A percentile compares a stretch with the other conserved stretches of the same genome.
These are phyloP conservation scores for Cercospora brassicicola DNA, from an alignment of 2,329 filamentous ascomycete species.

Conservation along the genomic window DNA sequence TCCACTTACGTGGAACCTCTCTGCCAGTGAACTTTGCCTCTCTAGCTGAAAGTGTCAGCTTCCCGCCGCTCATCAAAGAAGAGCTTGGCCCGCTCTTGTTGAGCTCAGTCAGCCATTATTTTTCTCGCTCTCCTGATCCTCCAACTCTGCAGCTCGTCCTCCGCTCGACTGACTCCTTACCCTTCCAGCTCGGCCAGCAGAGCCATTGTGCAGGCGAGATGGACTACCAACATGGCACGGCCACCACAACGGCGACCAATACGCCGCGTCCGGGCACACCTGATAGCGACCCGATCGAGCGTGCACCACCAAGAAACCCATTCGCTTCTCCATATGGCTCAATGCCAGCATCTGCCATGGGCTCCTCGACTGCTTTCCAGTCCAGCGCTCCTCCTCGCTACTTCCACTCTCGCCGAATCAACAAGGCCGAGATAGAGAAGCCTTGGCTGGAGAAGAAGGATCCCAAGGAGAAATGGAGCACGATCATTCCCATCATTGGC, in stretches of 20 bases:
- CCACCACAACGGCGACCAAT: constrained; percentile 37
- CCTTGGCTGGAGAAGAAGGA: constrained; percentile 74
- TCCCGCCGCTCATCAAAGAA: not conserved
- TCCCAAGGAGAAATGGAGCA: constrained; percentile 82
- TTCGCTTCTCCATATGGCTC: constrained; percentile 47
- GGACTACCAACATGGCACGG: constrained; percentile 34
- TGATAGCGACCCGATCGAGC: constrained; percentile 38
- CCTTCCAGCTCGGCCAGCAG: not conserved
- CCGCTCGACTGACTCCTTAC: not conserved
- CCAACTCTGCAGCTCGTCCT: not conserved
- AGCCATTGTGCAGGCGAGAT: constrained; percentile 21
- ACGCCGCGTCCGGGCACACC: constrained; percentile 44
- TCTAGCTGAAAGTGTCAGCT: constrained; percentile 8
- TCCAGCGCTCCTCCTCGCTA: constrained; percentile 47
- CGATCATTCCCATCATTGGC: constrained; percentile 73
- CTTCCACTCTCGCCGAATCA: constrained; percentile 72
- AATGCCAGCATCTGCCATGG: constrained; percentile 46
- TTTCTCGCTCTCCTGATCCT: not conserved
- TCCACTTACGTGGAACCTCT: constrained; percentile 1
- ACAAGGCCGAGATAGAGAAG: constrained; percentile 71
- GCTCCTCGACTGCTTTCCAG: constrained; percentile 45
- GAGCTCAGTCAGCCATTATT: not conserved
- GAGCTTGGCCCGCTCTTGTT: constrained; percentile 2
- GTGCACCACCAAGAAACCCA: constrained; percentile 34
- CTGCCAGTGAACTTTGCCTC: constrained; percentile 9